Conservation (phyloP, 768 basidiomycete species). For the Phylloporus arenicola region DNA sequence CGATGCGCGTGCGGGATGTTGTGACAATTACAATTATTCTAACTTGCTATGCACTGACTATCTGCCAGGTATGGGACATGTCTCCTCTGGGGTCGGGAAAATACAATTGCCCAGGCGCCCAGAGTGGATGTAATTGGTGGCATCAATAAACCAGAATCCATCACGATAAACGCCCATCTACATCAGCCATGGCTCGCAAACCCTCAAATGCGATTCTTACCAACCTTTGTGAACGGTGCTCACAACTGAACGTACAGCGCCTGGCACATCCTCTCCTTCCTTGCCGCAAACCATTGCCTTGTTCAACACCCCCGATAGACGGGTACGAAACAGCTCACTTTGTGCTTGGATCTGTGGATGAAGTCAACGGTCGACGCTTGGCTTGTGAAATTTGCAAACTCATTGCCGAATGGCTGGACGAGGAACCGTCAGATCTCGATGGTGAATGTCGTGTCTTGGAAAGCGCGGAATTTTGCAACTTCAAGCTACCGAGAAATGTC, state of each 20-base stretch:
- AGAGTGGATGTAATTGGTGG: too few relatives aligned
- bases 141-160: neutral
- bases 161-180: neutral
- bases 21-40: too few relatives aligned
- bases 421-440: constrained; percentile 5
- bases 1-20: too few relatives aligned
- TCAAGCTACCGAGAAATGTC: constrained; percentile 2
- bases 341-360: constrained; percentile 9
- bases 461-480: constrained; percentile 1
- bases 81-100: too few relatives aligned
- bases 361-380: constrained; percentile 10
- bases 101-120: too few relatives aligned
- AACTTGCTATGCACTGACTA: too few relatives aligned
- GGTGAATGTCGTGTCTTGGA: constrained; percentile 5
- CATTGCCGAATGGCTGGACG: constrained; percentile 8
- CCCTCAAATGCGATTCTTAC: neutral
- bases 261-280: neutral
- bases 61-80: too few relatives aligned
- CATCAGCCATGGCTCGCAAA: neutral
- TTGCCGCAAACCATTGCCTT: neutral
- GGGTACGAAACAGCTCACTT: neutral
- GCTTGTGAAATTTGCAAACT: constrained; percentile 11
- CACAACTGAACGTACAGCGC: neutral
- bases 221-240: neutral
- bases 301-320: neutral